Base-by-base conservation (phyloP, 371 early-diverging fungal genomes). In the Apophysomyces elegans region DNA sequence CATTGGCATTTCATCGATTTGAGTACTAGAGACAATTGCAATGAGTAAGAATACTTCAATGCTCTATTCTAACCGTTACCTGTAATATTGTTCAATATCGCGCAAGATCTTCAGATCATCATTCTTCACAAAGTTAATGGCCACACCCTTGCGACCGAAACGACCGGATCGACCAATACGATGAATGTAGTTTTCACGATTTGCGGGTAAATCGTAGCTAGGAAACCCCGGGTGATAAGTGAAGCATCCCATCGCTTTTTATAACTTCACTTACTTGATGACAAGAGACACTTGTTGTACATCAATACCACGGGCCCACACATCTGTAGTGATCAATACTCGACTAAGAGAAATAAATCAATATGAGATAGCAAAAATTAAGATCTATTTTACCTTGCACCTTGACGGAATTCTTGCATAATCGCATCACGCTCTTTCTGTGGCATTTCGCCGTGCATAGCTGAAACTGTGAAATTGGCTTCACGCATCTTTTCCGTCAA, bases 81-180 rank as follows among this genome's bases (percentile, higher is more conserved):
- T 90, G 84, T 95, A 96, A 80, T 90, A 93, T 70, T 90, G 88
- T 77, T 97, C 96, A 70, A 99, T 96, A 68, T 95, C 94, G 63
- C 93, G 90, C 63, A 98, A 79, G 72, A 90, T 88, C 66, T 86
- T 84, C 59, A 90, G 80, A 81, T 99, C 99, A 35, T 98, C 96
- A 61, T 84, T 84, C 50, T 90, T 93, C 66, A 99, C 95, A 86
- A 99, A 96, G 89, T 99, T 99, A 84, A 99, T 98, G 59, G 99
- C 99, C 65, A 99, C 96, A 87, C 99, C 99, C 89, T 99, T 99
- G 84, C 99, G 92, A 76, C 99, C 99, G 88, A 97, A 99, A 76
- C 99, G 95, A 77, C 99, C 99, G 73, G 95, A 93, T 82, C 99
- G 93, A 84, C 99, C 99, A 78, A 99, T 99, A 80, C 99, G 88